Conservation (phyloP, 441 rosid species). For the Gossypium laxum region DNA sequence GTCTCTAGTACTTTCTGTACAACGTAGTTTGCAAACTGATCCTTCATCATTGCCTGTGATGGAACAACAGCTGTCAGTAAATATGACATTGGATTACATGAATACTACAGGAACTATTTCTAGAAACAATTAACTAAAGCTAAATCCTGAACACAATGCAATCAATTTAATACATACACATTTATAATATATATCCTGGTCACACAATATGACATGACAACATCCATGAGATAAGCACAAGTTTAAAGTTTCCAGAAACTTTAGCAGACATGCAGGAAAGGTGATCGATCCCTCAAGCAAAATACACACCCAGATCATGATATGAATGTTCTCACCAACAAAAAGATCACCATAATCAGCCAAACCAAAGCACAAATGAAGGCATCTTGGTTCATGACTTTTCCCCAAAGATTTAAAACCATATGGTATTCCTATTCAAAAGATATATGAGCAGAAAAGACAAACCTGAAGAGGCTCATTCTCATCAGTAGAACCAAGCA, state of each 20-base stretch:
- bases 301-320: neutral
- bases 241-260: neutral
- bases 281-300: neutral
- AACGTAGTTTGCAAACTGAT: conserved; percentile 89
- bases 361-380: neutral
- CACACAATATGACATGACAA: neutral
- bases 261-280: neutral
- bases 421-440: too few species aligned
- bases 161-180: neutral
- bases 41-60: conserved; percentile 92
- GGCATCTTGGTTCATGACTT: neutral
- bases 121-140: neutral
- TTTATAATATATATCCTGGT: neutral
- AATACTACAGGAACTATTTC: neutral
- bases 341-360: neutral
- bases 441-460: too few species aligned
- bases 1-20: conserved; percentile 94
- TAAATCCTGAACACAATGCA: neutral
- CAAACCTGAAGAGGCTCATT: conserved; percentile 89
- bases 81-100: neutral
- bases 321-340: neutral
- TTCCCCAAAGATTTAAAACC: neutral
- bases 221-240: neutral
- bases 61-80: neutral
- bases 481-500: conserved; percentile 81